Evolutionary conservation across 1,284 basidiomycete genomes (phyloP), one percentile per base, ranked within the genome.

Genomic region (Ustilago shanxiensis): DNA sequence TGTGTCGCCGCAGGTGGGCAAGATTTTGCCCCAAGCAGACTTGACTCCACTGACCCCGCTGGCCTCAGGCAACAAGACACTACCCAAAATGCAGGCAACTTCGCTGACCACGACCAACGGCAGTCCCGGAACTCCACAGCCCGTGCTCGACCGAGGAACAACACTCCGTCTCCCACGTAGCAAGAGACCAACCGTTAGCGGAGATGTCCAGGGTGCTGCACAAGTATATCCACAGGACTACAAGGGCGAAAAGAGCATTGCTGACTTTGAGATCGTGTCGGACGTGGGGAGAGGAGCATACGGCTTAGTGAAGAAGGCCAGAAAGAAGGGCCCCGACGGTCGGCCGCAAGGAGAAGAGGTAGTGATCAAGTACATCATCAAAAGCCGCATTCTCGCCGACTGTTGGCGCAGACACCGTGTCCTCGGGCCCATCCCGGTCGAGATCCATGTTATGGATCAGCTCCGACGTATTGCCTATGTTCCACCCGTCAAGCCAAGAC

Each of bases 301-400:
- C 86, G 96, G 96, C 0, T 89, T 98, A 50, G 96, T 99, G 28
- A 95, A 97, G 87, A 90, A 93, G 60, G 96, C 92, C 1, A 89
- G 93, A 67, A 93, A 95, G 85, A 92, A 92, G 80, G 90, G 89
- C 41, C 82, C 89, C 1, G 91, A 93, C 85, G 94, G 93, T 0
- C 79, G 60, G 5, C 49, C 67, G 4, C 50, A 59, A 13, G 83
- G 89, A 85, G 88, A 89, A 8, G 87, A 88, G 66, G 88, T 98
- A 63, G 92, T 98, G 78, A 95, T 98, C 88, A 99, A 99, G 86
- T 96, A 98, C 86, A 92, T 99, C 83, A 96, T 98, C 89, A 99
- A 99, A 88, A 95, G 94, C 64, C 93, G 95, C 59, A 99, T 99
- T 71, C 90, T 99, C 55, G 97, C 96, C 22, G 96, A 99, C 87